A percentile compares a stretch with the other conserved stretches of the same genome.
phyloP scores from a whole-genome alignment of 2,329 filamentous ascomycete species.

The Aspergillus sp. region DNA sequence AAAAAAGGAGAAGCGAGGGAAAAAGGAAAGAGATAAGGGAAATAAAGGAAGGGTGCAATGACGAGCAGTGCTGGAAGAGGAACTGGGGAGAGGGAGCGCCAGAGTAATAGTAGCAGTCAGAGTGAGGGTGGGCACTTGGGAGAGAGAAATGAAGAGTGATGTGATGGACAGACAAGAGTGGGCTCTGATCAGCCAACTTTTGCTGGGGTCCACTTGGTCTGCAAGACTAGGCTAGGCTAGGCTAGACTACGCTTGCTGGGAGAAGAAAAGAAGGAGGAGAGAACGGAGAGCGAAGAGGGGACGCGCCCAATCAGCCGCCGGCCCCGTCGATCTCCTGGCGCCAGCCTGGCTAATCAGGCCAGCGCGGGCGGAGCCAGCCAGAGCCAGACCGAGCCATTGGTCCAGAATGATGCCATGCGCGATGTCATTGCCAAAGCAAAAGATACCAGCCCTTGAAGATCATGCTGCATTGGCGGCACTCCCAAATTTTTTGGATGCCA shows the following conservation, averaged over 20 bases:
- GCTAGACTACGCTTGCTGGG: neutral
- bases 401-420: slow-evolving; percentile 10
- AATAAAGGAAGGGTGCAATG: slow-evolving; percentile 9
- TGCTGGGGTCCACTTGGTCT: slow-evolving; percentile 5
- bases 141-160: slow-evolving; percentile 9
- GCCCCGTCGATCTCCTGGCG: slow-evolving; percentile 5
- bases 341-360: slow-evolving; percentile 18
- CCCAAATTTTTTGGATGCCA: neutral
- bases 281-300: neutral
- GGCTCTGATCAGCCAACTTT: slow-evolving; percentile 8
- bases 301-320: neutral
- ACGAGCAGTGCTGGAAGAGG: neutral
- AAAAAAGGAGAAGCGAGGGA: slow-evolving; percentile 3
- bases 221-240: neutral
- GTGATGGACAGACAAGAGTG: neutral
- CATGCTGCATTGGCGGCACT: neutral
- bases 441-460: neutral
- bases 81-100: neutral
- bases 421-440: neutral
- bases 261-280: slow-evolving; percentile 8
- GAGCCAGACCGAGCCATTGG: slow-evolving; percentile 16
- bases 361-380: slow-evolving; percentile 15
- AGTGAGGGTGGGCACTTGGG: neutral
- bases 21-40: slow-evolving; percentile 4
- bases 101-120: neutral